A percentile compares a stretch with the other conserved stretches of the same genome.
These are phyloP conservation scores for Candida tunisiensis DNA, from an alignment of 1,139 yeast species.

Conservation along the genomic window DNA sequence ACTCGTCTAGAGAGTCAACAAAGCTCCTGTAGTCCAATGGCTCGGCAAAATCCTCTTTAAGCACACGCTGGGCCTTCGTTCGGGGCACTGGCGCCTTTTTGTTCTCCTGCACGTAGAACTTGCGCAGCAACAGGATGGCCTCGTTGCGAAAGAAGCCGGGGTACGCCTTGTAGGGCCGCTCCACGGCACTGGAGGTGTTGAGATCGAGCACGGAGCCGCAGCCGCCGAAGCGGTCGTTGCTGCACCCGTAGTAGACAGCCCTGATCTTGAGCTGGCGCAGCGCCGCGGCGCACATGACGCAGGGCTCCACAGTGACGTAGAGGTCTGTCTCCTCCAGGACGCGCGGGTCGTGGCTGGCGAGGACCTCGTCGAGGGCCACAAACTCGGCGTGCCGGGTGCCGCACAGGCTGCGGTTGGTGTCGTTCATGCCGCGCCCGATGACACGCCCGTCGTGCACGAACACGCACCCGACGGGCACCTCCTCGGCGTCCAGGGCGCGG, in stretches of 20 bases:
- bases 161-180: conserved; percentile 33
- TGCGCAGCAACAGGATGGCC: conserved; percentile 63
- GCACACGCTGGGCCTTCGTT: conserved; percentile 54
- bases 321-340: conserved; percentile 38
- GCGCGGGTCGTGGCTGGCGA: conserved; percentile 14
- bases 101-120: conserved; percentile 76
- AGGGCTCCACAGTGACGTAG: conserved; percentile 95
- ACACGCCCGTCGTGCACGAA: conserved; percentile 35
- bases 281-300: conserved; percentile 96
- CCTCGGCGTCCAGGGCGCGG: conserved; percentile 35
- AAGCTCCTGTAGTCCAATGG: conserved; percentile 32
- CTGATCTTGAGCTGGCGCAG: conserved; percentile 63
- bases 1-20: conserved; percentile 26
- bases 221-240: conserved; percentile 92
- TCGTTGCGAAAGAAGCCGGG: conserved; percentile 76
- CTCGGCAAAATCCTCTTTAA: conserved; percentile 62
- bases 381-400: conserved; percentile 73
- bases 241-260: conserved; percentile 76
- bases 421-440: conserved; percentile 71
- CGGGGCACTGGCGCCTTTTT: conserved; percentile 72
- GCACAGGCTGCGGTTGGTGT: conserved; percentile 68
- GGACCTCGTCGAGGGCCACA: conserved; percentile 48
- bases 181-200: conserved; percentile 30
- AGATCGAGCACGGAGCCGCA: conserved; percentile 72
- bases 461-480: conserved; percentile 63